Base-by-base conservation (phyloP, 2,329 filamentous ascomycete genomes). In the Sclerotiophoma versabilis region DNA sequence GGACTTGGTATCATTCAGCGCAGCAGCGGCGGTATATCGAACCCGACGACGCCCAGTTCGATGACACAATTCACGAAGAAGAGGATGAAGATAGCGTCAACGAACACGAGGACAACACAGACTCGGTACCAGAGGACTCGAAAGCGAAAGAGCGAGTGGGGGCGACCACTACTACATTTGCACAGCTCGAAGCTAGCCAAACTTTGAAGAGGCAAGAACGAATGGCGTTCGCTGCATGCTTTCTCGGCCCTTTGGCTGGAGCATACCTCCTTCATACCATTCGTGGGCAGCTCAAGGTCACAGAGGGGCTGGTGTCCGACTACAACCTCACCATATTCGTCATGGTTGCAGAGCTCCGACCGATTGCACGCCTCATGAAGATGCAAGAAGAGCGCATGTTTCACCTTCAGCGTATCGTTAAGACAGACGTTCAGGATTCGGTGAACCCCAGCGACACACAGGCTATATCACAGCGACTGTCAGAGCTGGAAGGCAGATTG, bases 281-380 rank as follows among this genome's bases (percentile, higher is more conserved):
- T 54, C 86, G 93, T 44, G 84, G 83, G 8, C 91, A 93, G 65
- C 84, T 98, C 15, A 93, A 90, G 20, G 91, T 90, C 0, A 92
- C 92, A 0, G 92, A 96, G 72, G 91, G 91, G 1, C 80, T 98
- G 10, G 88, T 98, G 6, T 96, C 92, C 4, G 91, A 96, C 74
- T 96, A 93, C 77, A 97, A 97, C 73, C 81, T 98, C 49, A 92
- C 89, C 11, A 91, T 98, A 46, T 98, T 97, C 74, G 80, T 96
- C 2, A 82, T 96, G 15, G 91, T 90, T 1, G 90, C 93, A 3
- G 93, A 98, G 75, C 80, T 97, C 23, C 87, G 91, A 3, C 93
- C 93, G 0, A 79, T 92, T 42, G 86, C 90, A 1, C 93, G 97
- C 69, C 77, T 96, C 22, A 85, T 96, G 58, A 91, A 88, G 69